Evolutionary conservation across 2,329 filamentous ascomycete species (phyloP).

Genomic region (Trichoderma sp.): DNA sequence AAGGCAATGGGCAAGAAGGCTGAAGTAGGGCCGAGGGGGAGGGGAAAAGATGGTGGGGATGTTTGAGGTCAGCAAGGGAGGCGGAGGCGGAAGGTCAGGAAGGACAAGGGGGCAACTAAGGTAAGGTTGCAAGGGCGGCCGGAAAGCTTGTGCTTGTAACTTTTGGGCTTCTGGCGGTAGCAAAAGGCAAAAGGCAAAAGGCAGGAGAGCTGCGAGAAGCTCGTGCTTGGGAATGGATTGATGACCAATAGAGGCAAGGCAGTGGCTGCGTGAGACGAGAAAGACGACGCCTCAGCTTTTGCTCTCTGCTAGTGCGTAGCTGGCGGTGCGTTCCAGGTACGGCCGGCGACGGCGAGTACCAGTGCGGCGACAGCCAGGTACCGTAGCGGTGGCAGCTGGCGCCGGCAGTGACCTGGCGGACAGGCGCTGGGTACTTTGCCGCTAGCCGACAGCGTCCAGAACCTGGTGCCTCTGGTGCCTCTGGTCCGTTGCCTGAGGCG

Average conservation of each 20-base stretch:
- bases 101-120: slow-evolving; percentile 19
- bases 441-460: background rate
- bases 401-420: background rate
- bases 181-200: background rate
- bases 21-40: slow-evolving; percentile 19
- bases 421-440: background rate
- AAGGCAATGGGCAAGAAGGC: slow-evolving; percentile 16
- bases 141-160: slow-evolving; percentile 13
- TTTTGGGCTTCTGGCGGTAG: background rate
- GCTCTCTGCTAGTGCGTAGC: background rate
- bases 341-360: background rate
- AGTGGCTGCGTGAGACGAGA: background rate
- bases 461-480: background rate
- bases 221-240: background rate
- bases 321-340: slow-evolving; percentile 3
- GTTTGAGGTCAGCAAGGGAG: slow-evolving; percentile 23
- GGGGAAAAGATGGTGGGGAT: slow-evolving; percentile 13
- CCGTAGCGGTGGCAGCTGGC: background rate
- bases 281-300: background rate
- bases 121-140: slow-evolving; percentile 21
- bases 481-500: slow-evolving; percentile 1
- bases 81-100: slow-evolving; percentile 25
- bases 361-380: background rate
- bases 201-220: background rate
- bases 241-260: slow-evolving; percentile 1